These are phyloP conservation scores for Taphrina wiesneri DNA, from an alignment of 1,139 yeast genomes.

Conservation along the genomic window DNA sequence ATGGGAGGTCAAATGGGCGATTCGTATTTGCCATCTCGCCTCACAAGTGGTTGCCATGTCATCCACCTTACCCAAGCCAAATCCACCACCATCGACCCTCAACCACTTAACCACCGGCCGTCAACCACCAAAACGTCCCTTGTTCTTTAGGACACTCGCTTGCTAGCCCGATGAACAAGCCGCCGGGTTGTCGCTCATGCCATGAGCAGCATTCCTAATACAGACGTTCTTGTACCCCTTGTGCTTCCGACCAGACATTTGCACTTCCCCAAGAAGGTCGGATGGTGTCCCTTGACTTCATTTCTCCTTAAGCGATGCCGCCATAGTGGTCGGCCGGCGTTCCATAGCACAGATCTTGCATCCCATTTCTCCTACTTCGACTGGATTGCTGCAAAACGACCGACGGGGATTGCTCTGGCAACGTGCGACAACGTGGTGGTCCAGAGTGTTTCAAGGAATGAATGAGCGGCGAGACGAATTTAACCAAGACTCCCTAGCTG, in stretches of 20 bases:
- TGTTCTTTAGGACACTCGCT: slow-evolving; percentile 6
- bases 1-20: not conserved
- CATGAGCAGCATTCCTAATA: not conserved
- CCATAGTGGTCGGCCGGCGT: not conserved
- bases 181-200: slow-evolving; percentile 5
- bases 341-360: not conserved
- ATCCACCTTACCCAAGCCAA: slow-evolving; percentile 4
- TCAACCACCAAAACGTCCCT: not conserved
- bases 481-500: slow-evolving; percentile 8
- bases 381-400: not conserved
- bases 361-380: not conserved
- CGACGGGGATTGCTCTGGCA: not conserved
- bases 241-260: not conserved
- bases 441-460: slow-evolving; percentile 10
- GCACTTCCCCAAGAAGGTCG: not conserved
- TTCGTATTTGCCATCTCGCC: slow-evolving; percentile 9
- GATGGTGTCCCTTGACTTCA: not conserved
- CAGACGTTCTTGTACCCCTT: slow-evolving; percentile 5
- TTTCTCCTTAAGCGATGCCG: not conserved
- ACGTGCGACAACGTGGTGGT: not conserved
- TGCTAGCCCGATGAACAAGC: slow-evolving; percentile 5
- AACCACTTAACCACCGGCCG: slow-evolving; percentile 7
- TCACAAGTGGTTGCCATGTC: slow-evolving; percentile 2
- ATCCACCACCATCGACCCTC: slow-evolving; percentile 1
- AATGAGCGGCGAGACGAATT: slow-evolving; percentile 10